Percentiles rank a stretch among this genome's conserved stretches.
Evolutionary conservation across 169 alveolate genomes (phyloP).

Genomic region (Plasmodium gonderi): DNA sequence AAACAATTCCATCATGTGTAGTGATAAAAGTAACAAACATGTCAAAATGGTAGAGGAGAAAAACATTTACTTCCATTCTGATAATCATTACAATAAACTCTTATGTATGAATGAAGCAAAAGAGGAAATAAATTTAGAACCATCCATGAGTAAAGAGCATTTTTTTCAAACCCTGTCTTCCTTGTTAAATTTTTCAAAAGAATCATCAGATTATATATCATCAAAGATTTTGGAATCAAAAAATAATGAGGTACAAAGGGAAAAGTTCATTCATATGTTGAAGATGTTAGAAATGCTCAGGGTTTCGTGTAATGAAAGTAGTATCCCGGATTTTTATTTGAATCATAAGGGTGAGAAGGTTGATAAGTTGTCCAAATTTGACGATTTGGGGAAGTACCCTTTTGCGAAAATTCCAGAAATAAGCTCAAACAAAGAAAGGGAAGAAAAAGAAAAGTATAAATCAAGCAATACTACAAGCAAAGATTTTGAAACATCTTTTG

Average conservation of each 20-base stretch:
- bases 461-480: not conserved
- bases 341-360: not conserved
- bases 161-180: constrained; percentile 1
- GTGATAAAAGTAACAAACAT: not conserved
- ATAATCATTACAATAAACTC: not conserved
- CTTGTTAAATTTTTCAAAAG: not conserved
- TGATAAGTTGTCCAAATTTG: constrained; percentile 6
- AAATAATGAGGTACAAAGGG: not conserved
- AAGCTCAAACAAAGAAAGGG: not conserved
- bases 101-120: not conserved
- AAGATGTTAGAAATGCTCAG: not conserved
- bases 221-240: constrained; percentile 7
- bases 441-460: not conserved
- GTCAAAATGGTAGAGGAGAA: not conserved
- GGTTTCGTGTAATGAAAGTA: not conserved
- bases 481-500: not conserved
- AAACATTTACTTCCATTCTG: not conserved
- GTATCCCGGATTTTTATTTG: not conserved
- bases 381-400: constrained; percentile 31
- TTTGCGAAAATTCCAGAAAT: not conserved
- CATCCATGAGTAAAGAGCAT: constrained; percentile 2
- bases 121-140: not conserved
- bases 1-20: not conserved
- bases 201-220: constrained; percentile 1
- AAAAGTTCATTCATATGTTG: not conserved